Percentiles rank a stretch among this genome's conserved stretches.
Conservation (phyloP, 1,284 basidiomycete species). For the Apiotrichum domesticum region DNA sequence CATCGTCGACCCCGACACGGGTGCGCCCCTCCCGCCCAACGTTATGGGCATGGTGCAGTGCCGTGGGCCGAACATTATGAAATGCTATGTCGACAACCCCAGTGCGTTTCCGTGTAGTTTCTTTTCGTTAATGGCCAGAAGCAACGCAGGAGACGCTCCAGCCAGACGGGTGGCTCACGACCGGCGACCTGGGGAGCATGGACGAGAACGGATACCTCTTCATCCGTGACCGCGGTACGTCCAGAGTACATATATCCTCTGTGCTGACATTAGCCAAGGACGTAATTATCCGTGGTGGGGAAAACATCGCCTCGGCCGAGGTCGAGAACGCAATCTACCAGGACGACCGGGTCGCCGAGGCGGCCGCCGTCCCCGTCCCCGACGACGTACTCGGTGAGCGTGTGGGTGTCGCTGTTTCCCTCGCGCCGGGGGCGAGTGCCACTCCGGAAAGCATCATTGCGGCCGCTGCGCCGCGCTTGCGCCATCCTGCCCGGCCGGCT, state of each 20-base stretch:
- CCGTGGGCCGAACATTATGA: constrained; percentile 41
- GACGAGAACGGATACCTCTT: constrained; percentile 36
- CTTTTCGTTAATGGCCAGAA: constrained; percentile 7
- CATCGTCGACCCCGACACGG: constrained; percentile 32
- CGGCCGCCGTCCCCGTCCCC: constrained; percentile 35
- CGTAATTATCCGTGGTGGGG: constrained; percentile 42
- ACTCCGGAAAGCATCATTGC: constrained; percentile 6
- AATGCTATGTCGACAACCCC: constrained; percentile 21
- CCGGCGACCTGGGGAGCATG: constrained; percentile 36
- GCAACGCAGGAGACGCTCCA: constrained; percentile 31
- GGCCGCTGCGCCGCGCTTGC: neutral
- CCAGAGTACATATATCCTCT: neutral
- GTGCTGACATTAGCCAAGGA: constrained; percentile 33
- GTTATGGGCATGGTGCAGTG: constrained; percentile 29
- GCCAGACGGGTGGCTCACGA: constrained; percentile 40
- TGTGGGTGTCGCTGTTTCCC: constrained; percentile 31
- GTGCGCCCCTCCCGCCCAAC: constrained; percentile 17
- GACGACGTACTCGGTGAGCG: constrained; percentile 33
- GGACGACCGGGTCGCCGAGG: constrained; percentile 31
- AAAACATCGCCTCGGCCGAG: constrained; percentile 39
- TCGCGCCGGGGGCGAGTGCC: constrained; percentile 14
- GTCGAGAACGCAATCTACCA: constrained; percentile 40
- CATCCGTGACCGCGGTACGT: constrained; percentile 29
- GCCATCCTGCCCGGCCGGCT: constrained; percentile 8
- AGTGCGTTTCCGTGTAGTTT: neutral